phyloP scores from a whole-genome alignment of 345 rosid species.

The Citrus hindsii region DNA sequence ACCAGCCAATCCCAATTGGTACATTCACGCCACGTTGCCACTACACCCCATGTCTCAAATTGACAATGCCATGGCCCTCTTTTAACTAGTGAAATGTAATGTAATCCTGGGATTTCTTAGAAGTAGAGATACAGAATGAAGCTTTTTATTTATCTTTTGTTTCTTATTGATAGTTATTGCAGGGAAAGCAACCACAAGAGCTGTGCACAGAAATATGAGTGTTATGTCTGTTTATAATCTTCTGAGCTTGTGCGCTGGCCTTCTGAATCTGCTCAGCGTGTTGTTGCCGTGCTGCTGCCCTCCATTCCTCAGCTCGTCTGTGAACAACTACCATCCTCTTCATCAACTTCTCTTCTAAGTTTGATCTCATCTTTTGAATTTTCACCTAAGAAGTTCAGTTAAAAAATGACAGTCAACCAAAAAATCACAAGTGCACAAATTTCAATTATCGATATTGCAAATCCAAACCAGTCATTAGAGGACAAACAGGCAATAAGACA shows the following conservation, averaged over 20 bases:
- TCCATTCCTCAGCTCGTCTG: constrained; percentile 79
- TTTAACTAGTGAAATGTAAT: background rate
- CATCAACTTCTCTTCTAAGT: constrained; percentile 82
- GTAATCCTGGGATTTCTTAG: constrained; percentile 6
- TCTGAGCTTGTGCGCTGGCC: constrained; percentile 43
- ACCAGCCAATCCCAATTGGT: background rate
- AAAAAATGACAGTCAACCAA: background rate
- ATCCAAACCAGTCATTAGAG: background rate
- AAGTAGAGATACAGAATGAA: background rate
- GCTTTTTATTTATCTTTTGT: background rate
- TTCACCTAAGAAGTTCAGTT: constrained; percentile 50
- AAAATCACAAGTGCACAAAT: background rate
- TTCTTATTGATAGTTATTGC: constrained; percentile 29
- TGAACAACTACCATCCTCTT: constrained; percentile 75
- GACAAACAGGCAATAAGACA: background rate
- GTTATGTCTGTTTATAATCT: constrained; percentile 34
- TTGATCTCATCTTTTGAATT: constrained; percentile 88
- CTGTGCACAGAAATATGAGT: constrained; percentile 34
- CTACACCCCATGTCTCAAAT: background rate
- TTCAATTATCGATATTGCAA: background rate
- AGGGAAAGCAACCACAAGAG: constrained; percentile 79
- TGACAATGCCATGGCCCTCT: background rate
- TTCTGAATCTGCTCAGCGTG: constrained; percentile 59
- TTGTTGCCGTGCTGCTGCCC: constrained; percentile 58
- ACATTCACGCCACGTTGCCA: too few relatives aligned